Evolutionary conservation across 306 rosid species (phyloP), one percentile per base, ranked within the genome.

Genomic region (Carpinus viminea): DNA sequence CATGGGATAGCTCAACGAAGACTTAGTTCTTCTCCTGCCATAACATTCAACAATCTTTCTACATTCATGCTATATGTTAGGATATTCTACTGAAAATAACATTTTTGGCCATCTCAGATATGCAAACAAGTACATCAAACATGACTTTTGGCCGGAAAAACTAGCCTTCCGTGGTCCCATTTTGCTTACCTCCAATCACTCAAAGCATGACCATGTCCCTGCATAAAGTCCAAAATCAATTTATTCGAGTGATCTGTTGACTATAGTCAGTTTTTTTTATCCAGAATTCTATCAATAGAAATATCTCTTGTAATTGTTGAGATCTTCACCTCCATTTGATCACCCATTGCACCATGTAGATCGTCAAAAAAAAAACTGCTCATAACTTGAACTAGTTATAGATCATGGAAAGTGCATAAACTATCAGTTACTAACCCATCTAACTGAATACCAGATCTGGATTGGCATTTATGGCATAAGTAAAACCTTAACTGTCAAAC

Each of bases 361-460:
- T 64, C 24, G 38, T 41, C 78, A 0, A n/a, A 10, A 31, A 10
- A 31, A 24, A 73, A 53, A 47, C 12, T 10, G 66, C 60, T 76
- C 3, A 31, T 50, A 82, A 51, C 74, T 62, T 66, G 51, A 20
- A 73, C 77, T 56, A 77, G 56, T 46, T 54, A 79, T 34, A 87
- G 75, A 83, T 79, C 7, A 41, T 41, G 45, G 8, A 50, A 56
- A 68, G n/a, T 46, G 6, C 78, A 11, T 17, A 65, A 61, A 9
- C 34, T 68, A 65, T 66, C 65, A 46, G 77, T 74, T 7, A 16
- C 57, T 11, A 79, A 55, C 21, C 64, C 9, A 46, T 21, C 12
- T 54, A 73, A 76, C 65, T 60, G 46, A 31, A 46, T 47, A 80
- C 57, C 86, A 90, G 94, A 91, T 91, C 97, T 85, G 87, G 71